A percentile compares a stretch with the other conserved stretches of the same genome.
These are phyloP conservation scores for Yamadazyma songkhlaensis DNA, from an alignment of 1,139 yeast genomes.

Conservation along the genomic window DNA sequence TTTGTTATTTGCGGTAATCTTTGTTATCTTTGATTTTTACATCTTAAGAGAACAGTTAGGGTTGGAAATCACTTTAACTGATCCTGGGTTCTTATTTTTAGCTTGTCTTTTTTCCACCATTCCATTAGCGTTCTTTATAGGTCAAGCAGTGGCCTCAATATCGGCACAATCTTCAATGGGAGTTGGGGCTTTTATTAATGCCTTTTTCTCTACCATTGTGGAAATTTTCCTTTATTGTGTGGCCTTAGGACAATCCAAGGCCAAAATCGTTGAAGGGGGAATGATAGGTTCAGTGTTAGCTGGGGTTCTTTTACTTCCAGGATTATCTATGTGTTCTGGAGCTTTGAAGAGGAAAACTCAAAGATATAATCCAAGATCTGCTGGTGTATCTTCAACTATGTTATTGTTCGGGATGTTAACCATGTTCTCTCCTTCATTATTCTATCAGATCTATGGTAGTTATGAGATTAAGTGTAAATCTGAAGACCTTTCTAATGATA, in stretches of 20 bases:
- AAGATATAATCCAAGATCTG: slow-evolving; percentile 91
- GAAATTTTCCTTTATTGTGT: slow-evolving; percentile 92
- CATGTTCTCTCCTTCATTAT: slow-evolving; percentile 90
- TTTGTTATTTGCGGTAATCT: slow-evolving; percentile 71
- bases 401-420: slow-evolving; percentile 84
- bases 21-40: slow-evolving; percentile 79
- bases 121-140: slow-evolving; percentile 94
- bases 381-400: slow-evolving; percentile 97
- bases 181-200: slow-evolving; percentile 98
- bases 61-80: slow-evolving; percentile 51
- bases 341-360: slow-evolving; percentile 90
- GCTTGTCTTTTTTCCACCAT: slow-evolving; percentile 80
- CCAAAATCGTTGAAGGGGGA: slow-evolving; percentile 93
- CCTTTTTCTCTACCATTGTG: slow-evolving; percentile 93
- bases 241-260: slow-evolving; percentile 82
- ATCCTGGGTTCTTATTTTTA: slow-evolving; percentile 62
- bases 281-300: slow-evolving; percentile 93
- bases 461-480: slow-evolving; percentile 71
- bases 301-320: slow-evolving; percentile 88
- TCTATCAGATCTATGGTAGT: slow-evolving; percentile 88
- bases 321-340: slow-evolving; percentile 96
- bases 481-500: slow-evolving; percentile 30
- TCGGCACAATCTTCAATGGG: slow-evolving; percentile 99
- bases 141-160: slow-evolving; percentile 98
- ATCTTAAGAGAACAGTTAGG: slow-evolving; percentile 53